Percentiles rank a stretch among this genome's conserved stretches.
phyloP scores from a whole-genome alignment of 2,329 filamentous ascomycete species.

The Bipolaris cookei region DNA sequence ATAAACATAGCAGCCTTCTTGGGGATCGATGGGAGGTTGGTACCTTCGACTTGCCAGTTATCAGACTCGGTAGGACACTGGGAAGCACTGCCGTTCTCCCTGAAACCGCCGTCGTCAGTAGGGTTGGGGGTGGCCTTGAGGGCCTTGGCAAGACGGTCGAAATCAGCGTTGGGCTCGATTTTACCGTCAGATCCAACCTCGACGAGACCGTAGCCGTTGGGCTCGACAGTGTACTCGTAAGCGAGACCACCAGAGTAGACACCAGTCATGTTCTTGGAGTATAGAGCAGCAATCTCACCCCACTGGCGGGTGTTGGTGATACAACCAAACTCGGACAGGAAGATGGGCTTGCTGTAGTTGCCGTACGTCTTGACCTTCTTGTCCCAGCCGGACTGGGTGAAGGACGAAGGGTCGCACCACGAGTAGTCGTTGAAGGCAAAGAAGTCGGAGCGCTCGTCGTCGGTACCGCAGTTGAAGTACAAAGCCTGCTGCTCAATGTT shows the following conservation, averaged over 20 bases:
- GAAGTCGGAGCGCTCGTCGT: conserved; percentile 85
- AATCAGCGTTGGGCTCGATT: conserved; percentile 69
- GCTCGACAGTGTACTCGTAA: conserved; percentile 82
- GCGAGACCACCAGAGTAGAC: conserved; percentile 96
- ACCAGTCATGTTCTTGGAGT: conserved; percentile 78
- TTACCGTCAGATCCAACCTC: conserved; percentile 60
- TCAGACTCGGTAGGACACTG: conserved; percentile 60
- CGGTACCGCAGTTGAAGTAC: conserved; percentile 92
- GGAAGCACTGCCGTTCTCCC: conserved; percentile 59
- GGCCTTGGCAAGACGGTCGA: conserved; percentile 60
- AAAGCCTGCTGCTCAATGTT: conserved; percentile 85
- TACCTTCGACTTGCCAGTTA: conserved; percentile 62
- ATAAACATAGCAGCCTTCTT: conserved; percentile 62
- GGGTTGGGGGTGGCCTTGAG: conserved; percentile 60
- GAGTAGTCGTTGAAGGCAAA: conserved; percentile 92
- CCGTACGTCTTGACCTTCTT: conserved; percentile 47
- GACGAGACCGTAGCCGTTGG: conserved; percentile 78
- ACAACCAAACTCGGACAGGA: conserved; percentile 95
- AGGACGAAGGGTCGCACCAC: conserved; percentile 67
- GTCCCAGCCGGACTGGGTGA: conserved; percentile 77
- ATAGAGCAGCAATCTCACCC: conserved; percentile 77
- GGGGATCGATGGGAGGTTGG: conserved; percentile 64
- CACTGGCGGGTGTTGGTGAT: conserved; percentile 82
- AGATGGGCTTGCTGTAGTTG: conserved; percentile 60
- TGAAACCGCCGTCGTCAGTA: conserved; percentile 64